These are phyloP conservation scores for Solanum habrochaites DNA, from an alignment of 257 asterid species.

Conservation along the genomic window DNA sequence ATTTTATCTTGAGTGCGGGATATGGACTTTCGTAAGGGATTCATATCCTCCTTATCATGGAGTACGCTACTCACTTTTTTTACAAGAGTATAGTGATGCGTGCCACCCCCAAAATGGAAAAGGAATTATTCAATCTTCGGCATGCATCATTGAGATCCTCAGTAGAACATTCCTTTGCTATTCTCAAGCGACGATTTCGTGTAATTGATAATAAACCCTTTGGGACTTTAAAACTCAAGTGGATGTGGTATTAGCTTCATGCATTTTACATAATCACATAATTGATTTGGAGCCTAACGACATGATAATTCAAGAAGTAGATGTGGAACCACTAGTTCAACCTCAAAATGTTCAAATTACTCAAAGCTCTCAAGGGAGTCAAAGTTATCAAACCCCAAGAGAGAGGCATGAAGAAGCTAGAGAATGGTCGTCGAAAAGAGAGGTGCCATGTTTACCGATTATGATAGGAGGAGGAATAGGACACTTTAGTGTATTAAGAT, in stretches of 20 bases:
- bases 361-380: background rate
- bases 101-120: background rate
- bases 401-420: background rate
- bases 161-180: background rate
- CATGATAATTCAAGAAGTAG: background rate
- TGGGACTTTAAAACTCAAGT: background rate
- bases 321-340: background rate
- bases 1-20: background rate
- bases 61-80: background rate
- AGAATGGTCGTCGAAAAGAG: no score
- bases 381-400: background rate
- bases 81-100: background rate
- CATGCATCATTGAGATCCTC: background rate
- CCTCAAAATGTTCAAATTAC: background rate
- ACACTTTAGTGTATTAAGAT: no score
- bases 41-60: background rate
- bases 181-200: background rate
- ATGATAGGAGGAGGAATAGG: no score
- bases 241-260: background rate
- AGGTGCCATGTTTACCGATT: no score
- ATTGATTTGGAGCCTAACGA: no score
- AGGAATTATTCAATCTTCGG: background rate
- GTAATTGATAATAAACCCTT: background rate
- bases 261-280: background rate
- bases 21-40: background rate